phyloP scores from a whole-genome alignment of 2,329 filamentous ascomycete genomes.

The Trichoderma guizhouense region DNA sequence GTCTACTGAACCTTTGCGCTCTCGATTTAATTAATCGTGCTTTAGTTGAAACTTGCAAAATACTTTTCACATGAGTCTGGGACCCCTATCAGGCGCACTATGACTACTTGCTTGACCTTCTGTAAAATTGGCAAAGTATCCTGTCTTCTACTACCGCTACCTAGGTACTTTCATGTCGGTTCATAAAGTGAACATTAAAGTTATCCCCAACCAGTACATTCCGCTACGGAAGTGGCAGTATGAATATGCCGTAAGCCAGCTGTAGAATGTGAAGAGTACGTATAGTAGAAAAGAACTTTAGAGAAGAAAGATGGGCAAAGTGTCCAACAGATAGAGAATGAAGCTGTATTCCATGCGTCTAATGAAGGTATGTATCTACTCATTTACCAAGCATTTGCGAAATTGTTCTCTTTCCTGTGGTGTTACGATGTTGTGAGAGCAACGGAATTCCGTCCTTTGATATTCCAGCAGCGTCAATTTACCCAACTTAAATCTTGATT shows the following conservation, averaged over 20 bases:
- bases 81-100: neutral
- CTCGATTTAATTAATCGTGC: neutral
- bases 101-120: neutral
- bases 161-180: neutral
- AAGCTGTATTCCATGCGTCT: neutral
- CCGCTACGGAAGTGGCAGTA: neutral
- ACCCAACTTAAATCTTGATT: neutral
- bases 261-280: neutral
- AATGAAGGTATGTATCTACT: neutral
- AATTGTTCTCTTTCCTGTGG: neutral
- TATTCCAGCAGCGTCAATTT: neutral
- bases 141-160: accelerated
- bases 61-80: neutral
- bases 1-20: neutral
- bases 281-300: neutral
- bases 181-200: neutral
- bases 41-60: neutral
- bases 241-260: neutral
- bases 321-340: neutral
- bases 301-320: neutral
- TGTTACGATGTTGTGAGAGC: neutral
- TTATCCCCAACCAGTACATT: neutral
- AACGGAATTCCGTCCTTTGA: neutral
- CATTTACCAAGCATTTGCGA: neutral
- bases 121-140: neutral